Evolutionary conservation across 2,329 filamentous ascomycete genomes (phyloP).

Genomic region (Harringtonia aguacate): DNA sequence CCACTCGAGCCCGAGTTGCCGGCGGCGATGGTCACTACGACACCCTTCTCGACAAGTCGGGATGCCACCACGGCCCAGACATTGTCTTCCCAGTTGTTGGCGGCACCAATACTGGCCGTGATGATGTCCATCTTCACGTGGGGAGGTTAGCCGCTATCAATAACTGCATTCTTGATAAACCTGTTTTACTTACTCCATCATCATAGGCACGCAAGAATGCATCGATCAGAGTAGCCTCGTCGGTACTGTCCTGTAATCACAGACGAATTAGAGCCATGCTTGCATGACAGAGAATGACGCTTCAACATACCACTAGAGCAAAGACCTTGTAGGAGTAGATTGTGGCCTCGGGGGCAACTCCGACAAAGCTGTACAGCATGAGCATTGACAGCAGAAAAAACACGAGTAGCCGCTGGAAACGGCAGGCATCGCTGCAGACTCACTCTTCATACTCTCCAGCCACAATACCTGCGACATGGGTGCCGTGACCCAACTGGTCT

Average conservation of each 20-base stretch:
- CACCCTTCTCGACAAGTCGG: constrained; percentile 27
- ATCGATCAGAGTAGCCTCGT: constrained; percentile 22
- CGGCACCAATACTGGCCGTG: constrained; percentile 14
- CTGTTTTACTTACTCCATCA: too few species aligned
- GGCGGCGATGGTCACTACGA: constrained; percentile 38
- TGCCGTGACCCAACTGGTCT: constrained; percentile 48
- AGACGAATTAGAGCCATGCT: too few species aligned
- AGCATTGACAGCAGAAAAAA: too few species aligned
- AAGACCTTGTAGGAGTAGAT: constrained; percentile 16
- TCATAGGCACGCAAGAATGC: constrained; percentile 23
- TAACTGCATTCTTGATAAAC: too few species aligned
- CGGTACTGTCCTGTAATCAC: constrained; percentile 8
- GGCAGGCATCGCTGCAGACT: too few species aligned
- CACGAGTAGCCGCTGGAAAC: too few species aligned
- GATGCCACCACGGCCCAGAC: constrained; percentile 28
- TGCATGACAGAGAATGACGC: too few species aligned
- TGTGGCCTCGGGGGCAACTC: constrained; percentile 16
- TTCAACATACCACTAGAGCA: not conserved
- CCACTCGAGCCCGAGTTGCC: constrained; percentile 34
- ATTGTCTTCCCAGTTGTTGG: constrained; percentile 25
- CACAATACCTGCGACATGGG: constrained; percentile 46
- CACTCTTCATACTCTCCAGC: constrained; percentile 44
- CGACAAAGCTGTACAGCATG: constrained; percentile 1
- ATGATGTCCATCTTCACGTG: constrained; percentile 34
- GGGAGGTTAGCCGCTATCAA: too few species aligned